These are phyloP conservation scores for Poterioochromonas sp. DNA, from an alignment of 352 stramenopile genomes.

Conservation along the genomic window DNA sequence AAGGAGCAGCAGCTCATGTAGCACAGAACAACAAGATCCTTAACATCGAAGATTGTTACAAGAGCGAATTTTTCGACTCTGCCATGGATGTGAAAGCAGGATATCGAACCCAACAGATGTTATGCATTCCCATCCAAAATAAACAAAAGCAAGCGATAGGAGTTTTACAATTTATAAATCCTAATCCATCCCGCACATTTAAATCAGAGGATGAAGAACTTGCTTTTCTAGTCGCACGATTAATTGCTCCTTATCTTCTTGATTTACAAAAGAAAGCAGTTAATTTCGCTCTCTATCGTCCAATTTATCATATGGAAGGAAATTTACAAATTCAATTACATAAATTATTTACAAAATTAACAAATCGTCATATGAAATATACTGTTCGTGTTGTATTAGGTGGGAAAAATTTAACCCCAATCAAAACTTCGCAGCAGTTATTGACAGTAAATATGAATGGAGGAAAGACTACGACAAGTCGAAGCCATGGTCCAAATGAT, in stretches of 20 bases:
- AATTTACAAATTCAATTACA: background rate
- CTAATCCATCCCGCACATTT: background rate
- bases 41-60: conserved; percentile 6
- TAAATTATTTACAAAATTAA: background rate
- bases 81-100: conserved; percentile 7
- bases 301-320: background rate
- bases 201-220: background rate
- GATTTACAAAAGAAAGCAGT: background rate
- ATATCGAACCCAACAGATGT: conserved; percentile 22
- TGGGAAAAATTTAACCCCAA: too few relatives aligned
- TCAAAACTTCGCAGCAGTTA: too few relatives aligned
- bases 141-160: conserved; percentile 22
- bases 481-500: background rate
- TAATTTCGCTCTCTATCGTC: background rate
- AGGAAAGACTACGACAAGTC: background rate
- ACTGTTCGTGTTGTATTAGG: too few relatives aligned
- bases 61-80: conserved; percentile 8
- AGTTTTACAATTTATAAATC: conserved; percentile 49
- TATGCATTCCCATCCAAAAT: conserved; percentile 47
- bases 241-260: background rate
- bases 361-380: background rate
- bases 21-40: background rate
- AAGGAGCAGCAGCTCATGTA: conserved; percentile 19
- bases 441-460: background rate
- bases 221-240: background rate